These are phyloP conservation scores for Triticum monococcum DNA, from an alignment of 176 grass and related monocot species.

Conservation along the genomic window DNA sequence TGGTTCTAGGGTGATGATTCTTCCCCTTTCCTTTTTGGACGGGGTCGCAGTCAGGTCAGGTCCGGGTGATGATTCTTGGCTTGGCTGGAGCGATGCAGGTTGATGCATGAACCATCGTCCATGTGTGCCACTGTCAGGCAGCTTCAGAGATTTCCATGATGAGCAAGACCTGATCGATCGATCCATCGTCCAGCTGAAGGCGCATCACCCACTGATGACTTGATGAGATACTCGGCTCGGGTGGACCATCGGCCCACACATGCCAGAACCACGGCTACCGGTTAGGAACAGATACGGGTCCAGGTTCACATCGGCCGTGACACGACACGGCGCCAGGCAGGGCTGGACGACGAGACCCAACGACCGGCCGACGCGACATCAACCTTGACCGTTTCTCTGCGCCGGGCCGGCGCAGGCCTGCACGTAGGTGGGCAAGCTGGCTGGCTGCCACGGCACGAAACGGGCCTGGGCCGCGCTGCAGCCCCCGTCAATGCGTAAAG, in stretches of 20 bases:
- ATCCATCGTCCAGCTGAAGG: not conserved
- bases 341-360: not conserved
- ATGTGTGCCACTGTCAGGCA: not conserved
- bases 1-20: not conserved
- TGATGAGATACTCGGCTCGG: not conserved
- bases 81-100: not conserved
- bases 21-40: not conserved
- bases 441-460: not conserved
- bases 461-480: not conserved
- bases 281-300: not conserved
- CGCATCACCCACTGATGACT: not conserved
- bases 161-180: not conserved
- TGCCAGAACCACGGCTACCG: too few relatives aligned
- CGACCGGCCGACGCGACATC: conserved; percentile 9
- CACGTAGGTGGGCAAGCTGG: not conserved
- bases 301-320: not conserved
- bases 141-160: conserved; percentile 25
- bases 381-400: not conserved
- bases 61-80: not conserved
- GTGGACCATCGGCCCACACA: not conserved
- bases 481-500: conserved; percentile 38
- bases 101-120: not conserved
- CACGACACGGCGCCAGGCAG: not conserved
- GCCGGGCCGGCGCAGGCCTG: conserved; percentile 2
- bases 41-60: not conserved